Evolutionary conservation across 441 rosid species (phyloP), one percentile per base, ranked within the genome.

Genomic region (Biscutella laevigata): DNA sequence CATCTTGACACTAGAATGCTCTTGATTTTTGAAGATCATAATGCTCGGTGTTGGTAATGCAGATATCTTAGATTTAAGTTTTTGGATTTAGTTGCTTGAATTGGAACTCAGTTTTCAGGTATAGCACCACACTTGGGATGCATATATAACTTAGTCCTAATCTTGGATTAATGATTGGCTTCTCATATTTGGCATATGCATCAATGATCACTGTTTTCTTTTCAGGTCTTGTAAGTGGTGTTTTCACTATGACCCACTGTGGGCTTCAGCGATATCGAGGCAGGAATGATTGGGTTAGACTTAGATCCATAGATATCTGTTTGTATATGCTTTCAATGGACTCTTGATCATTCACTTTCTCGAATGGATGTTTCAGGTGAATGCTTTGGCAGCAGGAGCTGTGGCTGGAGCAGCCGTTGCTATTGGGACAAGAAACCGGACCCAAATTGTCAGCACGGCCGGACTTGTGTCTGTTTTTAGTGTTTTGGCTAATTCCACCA

Each of bases 341-440:
- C n/a, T n/a, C n/a, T n/a, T n/a, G n/a, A n/a, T n/a, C n/a, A n/a
- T n/a, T n/a, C n/a, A n/a, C n/a, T n/a, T n/a, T n/a, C n/a, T n/a
- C n/a, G n/a, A n/a, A n/a, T n/a, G n/a, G n/a, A n/a, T n/a, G n/a
- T n/a, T n/a, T n/a, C n/a, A n/a, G n/a, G n/a, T n/a, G 45, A 89
- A 86, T 70, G 72, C 88, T 66, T 65, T 84, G 40, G 65, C 81
- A 27, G 97, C 78, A 20, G 95, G 94, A 32, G 88, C 81, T 58
- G 77, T 74, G 43, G 85, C 97, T 21, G 95, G 94, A 21, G 95
- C 94, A 51, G 80, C 79, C 15, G 74, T 77, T 53, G 81, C 91
- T 47, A 75, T 83, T 17, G 69, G 77, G 53, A 74, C 94, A 36
- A 72, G 85, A 69, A 80, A 71, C 61, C 77, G 75, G 86, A 67